Percentiles rank a stretch among this genome's conserved stretches.
These are phyloP conservation scores for Pythium chondricola DNA, from an alignment of 352 stramenopile genomes.

Conservation along the genomic window DNA sequence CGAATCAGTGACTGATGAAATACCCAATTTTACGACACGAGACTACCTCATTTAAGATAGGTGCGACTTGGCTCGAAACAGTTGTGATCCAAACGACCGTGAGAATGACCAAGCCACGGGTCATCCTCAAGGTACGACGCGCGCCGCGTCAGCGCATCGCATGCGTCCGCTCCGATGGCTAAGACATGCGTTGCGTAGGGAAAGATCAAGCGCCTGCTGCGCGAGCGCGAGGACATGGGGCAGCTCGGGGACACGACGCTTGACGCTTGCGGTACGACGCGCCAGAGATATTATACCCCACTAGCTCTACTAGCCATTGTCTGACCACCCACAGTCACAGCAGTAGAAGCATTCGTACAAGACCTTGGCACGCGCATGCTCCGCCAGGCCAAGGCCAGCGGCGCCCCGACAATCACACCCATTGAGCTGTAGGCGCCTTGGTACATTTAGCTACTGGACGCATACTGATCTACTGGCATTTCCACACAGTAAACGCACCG, in stretches of 20 bases:
- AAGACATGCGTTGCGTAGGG: slow-evolving; percentile 10
- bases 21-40: too few species aligned
- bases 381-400: slow-evolving; percentile 15
- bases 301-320: neutral
- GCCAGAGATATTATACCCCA: neutral
- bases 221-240: slow-evolving; percentile 66
- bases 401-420: slow-evolving; percentile 31
- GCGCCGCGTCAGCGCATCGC: neutral
- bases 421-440: slow-evolving; percentile 43
- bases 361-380: slow-evolving; percentile 47
- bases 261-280: slow-evolving; percentile 38
- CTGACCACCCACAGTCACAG: slow-evolving; percentile 26
- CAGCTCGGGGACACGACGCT: slow-evolving; percentile 51
- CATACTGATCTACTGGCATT: too few species aligned
- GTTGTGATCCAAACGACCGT: too few species aligned
- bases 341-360: slow-evolving; percentile 51
- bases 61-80: neutral
- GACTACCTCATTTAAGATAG: neutral
- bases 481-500: slow-evolving; percentile 38
- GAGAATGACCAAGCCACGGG: slow-evolving; percentile 39
- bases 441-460: slow-evolving; percentile 2
- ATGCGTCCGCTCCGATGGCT: neutral
- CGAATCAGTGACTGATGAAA: too few species aligned
- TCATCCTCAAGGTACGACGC: slow-evolving; percentile 48
- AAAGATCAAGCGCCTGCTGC: slow-evolving; percentile 61